Evolutionary conservation across 1,284 basidiomycete species (phyloP).

Genomic region (Pseudozyma sp.): DNA sequence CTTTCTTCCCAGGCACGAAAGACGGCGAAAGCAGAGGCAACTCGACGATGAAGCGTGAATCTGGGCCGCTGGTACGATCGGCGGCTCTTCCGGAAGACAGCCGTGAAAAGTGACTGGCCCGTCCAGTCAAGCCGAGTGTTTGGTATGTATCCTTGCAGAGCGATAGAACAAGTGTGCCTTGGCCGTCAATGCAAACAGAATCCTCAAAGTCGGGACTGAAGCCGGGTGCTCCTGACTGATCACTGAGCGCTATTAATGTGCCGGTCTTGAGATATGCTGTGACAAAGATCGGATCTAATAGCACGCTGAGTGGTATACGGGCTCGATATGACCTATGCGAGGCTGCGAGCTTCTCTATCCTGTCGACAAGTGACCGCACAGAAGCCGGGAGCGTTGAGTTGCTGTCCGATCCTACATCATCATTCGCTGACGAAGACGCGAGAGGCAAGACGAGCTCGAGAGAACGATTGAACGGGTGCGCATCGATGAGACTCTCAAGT

Average conservation of each 20-base stretch:
- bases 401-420: background rate
- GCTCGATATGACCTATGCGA: constrained; percentile 40
- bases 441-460: constrained; percentile 52
- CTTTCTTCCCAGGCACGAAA: constrained; percentile 63
- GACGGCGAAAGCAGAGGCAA: constrained; percentile 57
- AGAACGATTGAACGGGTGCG: constrained; percentile 60
- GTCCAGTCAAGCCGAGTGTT: constrained; percentile 61
- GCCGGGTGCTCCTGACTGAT: constrained; percentile 18
- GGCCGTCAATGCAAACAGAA: constrained; percentile 60
- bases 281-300: constrained; percentile 63
- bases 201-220: constrained; percentile 53
- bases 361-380: constrained; percentile 21
- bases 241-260: constrained; percentile 54
- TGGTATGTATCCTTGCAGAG: constrained; percentile 66
- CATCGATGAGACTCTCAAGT: constrained; percentile 19
- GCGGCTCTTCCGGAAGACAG: constrained; percentile 61
- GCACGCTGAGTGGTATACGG: constrained; percentile 52
- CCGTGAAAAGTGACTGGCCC: constrained; percentile 56
- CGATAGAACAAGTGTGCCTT: constrained; percentile 62
- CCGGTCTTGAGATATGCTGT: constrained; percentile 57
- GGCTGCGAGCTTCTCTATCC: background rate
- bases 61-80: constrained; percentile 57
- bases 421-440: background rate
- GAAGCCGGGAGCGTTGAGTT: constrained; percentile 4
- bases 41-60: constrained; percentile 60